Conservation (phyloP, 164 flowering plant species). For the Warburgia ugandensis region DNA sequence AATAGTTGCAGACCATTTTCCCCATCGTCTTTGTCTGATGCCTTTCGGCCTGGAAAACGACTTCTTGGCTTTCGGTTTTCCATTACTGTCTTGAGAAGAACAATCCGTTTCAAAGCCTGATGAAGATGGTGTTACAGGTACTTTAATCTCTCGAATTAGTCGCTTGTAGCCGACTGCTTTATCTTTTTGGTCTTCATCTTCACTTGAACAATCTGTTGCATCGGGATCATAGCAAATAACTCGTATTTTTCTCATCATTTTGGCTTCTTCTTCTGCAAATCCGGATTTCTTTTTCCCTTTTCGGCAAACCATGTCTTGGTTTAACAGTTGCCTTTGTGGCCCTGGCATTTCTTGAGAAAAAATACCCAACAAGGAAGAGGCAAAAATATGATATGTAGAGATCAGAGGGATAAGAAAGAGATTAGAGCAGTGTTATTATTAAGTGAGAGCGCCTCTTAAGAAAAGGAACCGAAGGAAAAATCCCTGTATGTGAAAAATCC, state of each 20-base stretch:
- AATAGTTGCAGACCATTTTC: constrained; percentile 98
- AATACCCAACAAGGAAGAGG: constrained; percentile 5
- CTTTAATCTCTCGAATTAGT: constrained; percentile 37
- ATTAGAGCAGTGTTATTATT: constrained; percentile 14
- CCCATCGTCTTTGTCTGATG: constrained; percentile 83
- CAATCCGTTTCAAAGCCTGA: constrained; percentile 28
- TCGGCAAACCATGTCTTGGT: constrained; percentile 18
- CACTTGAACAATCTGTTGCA: constrained; percentile 67
- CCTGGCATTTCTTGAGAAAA: constrained; percentile 24
- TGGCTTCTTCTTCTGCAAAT: constrained; percentile 2
- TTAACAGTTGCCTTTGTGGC: constrained; percentile 17
- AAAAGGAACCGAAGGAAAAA: constrained; percentile 45
- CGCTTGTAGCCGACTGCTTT: constrained; percentile 18
- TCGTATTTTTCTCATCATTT: constrained; percentile 41
- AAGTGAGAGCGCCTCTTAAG: constrained; percentile 57
- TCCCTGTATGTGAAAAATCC: constrained; percentile 65
- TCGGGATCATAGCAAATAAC: constrained; percentile 64
- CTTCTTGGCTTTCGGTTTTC: constrained; percentile 11
- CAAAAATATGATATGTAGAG: constrained; percentile 8
- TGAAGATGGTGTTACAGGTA: constrained; percentile 16
- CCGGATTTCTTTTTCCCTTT: constrained; percentile 16
- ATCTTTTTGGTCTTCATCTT: constrained; percentile 32
- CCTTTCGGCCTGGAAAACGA: constrained; percentile 41
- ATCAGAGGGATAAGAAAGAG: neutral
- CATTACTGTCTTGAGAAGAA: constrained; percentile 43